A percentile compares a stretch with the other conserved stretches of the same genome.
These are phyloP conservation scores for Ophiocordyceps camponoti-leonardi DNA, from an alignment of 2,329 filamentous ascomycete species.

Conservation along the genomic window DNA sequence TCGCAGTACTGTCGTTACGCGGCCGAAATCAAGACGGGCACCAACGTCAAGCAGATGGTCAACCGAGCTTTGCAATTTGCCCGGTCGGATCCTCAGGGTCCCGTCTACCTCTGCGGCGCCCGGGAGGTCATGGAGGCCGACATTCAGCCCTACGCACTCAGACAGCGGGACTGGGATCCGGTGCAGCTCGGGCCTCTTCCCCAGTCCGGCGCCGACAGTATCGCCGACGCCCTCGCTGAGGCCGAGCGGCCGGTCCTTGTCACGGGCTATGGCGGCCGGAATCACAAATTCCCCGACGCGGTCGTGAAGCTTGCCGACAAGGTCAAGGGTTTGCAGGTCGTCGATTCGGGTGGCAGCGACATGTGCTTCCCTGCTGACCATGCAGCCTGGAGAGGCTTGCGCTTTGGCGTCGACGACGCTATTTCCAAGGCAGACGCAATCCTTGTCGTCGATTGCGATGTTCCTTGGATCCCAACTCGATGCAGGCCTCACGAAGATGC, in stretches of 20 bases:
- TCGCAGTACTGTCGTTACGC: constrained; percentile 74
- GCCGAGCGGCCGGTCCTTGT: constrained; percentile 53
- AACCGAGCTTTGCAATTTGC: constrained; percentile 74
- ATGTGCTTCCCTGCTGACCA: constrained; percentile 68
- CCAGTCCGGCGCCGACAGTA: constrained; percentile 32
- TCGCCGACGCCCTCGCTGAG: constrained; percentile 43
- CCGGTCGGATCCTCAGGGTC: constrained; percentile 57
- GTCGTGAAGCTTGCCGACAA: constrained; percentile 51
- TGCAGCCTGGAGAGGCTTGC: constrained; percentile 49
- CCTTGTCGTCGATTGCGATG: constrained; percentile 73
- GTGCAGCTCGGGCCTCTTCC: constrained; percentile 48
- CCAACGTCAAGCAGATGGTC: constrained; percentile 80
- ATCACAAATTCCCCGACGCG: constrained; percentile 41
- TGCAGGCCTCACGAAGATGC: constrained; percentile 35
- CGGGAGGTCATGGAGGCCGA: constrained; percentile 79
- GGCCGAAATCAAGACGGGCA: constrained; percentile 67
- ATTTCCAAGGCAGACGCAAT: constrained; percentile 72
- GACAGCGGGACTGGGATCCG: constrained; percentile 53
- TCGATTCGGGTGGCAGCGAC: constrained; percentile 63
- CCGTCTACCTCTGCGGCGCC: constrained; percentile 63
- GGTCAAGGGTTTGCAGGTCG: constrained; percentile 50
- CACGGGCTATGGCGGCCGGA: constrained; percentile 55
- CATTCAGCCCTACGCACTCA: constrained; percentile 51
- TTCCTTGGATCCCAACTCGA: constrained; percentile 81
- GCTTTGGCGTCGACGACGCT: constrained; percentile 55